Conservation (phyloP, 2,329 filamentous ascomycete species). For the Pyrenochaeta sp. region DNA sequence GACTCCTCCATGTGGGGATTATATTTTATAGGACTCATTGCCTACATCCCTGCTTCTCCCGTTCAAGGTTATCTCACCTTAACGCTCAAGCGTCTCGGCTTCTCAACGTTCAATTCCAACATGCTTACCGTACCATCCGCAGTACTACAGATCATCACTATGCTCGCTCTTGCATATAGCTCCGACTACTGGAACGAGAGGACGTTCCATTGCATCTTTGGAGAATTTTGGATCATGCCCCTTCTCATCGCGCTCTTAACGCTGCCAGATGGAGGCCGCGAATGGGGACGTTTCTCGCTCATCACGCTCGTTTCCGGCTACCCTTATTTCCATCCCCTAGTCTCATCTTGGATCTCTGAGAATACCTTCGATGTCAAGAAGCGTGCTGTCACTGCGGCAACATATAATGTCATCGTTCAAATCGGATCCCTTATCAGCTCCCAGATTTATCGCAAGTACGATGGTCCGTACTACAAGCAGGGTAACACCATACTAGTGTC, state of each 20-base stretch:
- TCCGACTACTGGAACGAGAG: constrained; percentile 62
- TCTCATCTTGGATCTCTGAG: constrained; percentile 68
- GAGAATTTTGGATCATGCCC: constrained; percentile 54
- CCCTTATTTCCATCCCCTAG: constrained; percentile 63
- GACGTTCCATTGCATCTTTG: constrained; percentile 57
- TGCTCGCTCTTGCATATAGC: constrained; percentile 54
- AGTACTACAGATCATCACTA: constrained; percentile 60
- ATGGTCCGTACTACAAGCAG: constrained; percentile 62
- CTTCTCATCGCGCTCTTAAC: constrained; percentile 50
- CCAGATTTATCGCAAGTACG: constrained; percentile 62
- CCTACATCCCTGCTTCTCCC: constrained; percentile 47
- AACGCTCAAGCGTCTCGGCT: constrained; percentile 50
- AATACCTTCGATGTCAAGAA: constrained; percentile 71
- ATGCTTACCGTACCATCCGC: constrained; percentile 54
- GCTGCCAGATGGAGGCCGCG: constrained; percentile 43
- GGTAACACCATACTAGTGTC: constrained; percentile 63
- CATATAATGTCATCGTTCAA: constrained; percentile 66
- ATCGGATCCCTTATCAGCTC: constrained; percentile 50
- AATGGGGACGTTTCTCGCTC: constrained; percentile 51
- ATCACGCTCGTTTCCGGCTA: constrained; percentile 51
- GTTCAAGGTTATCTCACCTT: constrained; percentile 52
- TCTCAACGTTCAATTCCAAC: constrained; percentile 54
- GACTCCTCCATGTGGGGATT: constrained; percentile 67
- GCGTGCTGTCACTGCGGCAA: constrained; percentile 67
- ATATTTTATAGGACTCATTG: constrained; percentile 58